Conservation (phyloP, 2,329 filamentous ascomycete genomes). For the Colletotrichum echinochloae region DNA sequence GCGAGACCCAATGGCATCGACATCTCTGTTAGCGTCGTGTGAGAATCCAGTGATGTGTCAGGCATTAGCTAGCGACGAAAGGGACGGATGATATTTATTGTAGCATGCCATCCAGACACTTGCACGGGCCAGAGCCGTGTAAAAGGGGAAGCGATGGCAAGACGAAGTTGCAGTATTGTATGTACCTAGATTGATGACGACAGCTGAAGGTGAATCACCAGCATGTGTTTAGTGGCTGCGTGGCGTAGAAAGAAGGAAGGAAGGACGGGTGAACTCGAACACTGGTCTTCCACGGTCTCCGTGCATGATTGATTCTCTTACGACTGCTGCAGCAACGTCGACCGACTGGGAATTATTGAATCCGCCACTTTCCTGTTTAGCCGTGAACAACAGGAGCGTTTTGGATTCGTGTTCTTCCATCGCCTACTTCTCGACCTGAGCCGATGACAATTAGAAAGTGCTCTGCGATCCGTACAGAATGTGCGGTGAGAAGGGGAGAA, state of each 20-base stretch:
- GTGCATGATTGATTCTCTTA: not conserved
- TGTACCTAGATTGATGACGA: not conserved
- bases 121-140: not conserved
- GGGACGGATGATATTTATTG: not conserved
- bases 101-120: not conserved
- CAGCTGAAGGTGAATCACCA: not conserved
- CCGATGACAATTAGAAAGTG: not conserved
- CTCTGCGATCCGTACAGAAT: not conserved
- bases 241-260: conserved; percentile 12
- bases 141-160: not conserved
- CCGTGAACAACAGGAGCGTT: not conserved
- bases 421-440: not conserved
- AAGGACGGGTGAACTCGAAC: conserved; percentile 2
- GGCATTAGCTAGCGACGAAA: not conserved
- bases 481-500: conserved; percentile 20
- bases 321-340: not conserved
- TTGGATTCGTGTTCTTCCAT: not conserved
- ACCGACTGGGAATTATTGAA: not conserved
- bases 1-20: not conserved
- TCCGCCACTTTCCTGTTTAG: not conserved
- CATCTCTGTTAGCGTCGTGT: not conserved
- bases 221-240: not conserved
- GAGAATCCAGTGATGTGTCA: not conserved
- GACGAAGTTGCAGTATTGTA: not conserved
- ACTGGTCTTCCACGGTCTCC: not conserved